phyloP scores from a whole-genome alignment of 257 asterid species.

The Lantana camara region DNA sequence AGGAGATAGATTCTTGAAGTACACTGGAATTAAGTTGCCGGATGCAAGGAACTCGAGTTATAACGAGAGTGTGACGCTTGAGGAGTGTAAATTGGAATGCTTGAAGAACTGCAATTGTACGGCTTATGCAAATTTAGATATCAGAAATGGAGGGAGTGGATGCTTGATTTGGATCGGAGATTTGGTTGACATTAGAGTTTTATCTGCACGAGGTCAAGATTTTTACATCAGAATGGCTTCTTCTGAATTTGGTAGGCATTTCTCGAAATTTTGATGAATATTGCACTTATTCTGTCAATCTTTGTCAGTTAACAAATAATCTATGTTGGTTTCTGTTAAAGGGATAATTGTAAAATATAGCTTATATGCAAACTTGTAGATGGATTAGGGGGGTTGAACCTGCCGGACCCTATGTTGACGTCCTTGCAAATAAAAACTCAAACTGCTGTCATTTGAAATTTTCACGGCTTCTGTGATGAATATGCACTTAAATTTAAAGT shows the following conservation, averaged over 20 bases:
- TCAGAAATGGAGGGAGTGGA: constrained; percentile 33
- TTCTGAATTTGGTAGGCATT: constrained; percentile 32
- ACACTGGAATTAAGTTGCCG: constrained; percentile 37
- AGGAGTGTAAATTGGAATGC: constrained; percentile 41
- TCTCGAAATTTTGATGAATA: no score
- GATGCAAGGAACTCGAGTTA: constrained; percentile 30
- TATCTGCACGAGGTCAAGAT: constrained; percentile 20
- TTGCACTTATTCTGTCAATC: no score
- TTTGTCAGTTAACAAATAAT: no score
- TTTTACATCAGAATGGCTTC: constrained; percentile 40
- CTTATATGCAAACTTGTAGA: no score
- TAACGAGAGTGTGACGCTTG: constrained; percentile 29
- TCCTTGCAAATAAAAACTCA: no score
- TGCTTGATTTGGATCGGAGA: constrained; percentile 48
- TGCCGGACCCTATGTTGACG: no score
- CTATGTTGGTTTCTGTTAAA: no score
- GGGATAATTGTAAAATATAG: no score
- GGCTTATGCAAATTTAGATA: constrained; percentile 41
- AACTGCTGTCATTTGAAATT: no score
- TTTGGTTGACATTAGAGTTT: constrained; percentile 39
- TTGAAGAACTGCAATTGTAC: constrained; percentile 42
- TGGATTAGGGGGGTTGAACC: no score
- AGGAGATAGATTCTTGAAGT: constrained; percentile 32
- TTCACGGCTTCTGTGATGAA: no score
- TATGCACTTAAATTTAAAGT: no score